A percentile compares a stretch with the other conserved stretches of the same genome.
phyloP scores from a whole-genome alignment of 306 rosid species.

The Cicer arietinum region DNA sequence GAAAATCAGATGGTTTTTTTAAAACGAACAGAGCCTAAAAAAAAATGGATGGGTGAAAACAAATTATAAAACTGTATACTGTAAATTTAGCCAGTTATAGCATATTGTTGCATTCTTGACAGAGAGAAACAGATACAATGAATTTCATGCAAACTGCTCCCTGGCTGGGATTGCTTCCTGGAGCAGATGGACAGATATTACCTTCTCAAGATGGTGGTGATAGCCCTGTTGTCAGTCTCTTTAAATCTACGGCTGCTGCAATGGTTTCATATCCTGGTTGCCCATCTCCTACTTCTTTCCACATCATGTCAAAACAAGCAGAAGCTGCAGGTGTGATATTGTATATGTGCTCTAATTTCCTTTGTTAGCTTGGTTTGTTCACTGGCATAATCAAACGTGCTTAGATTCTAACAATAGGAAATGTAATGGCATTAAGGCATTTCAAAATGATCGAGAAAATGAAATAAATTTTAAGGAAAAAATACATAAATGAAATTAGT shows the following conservation, averaged over 20 bases:
- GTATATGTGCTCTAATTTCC: slow-evolving; percentile 22
- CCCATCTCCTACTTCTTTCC: slow-evolving; percentile 75
- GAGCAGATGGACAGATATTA: slow-evolving; percentile 86
- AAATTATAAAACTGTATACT: background rate
- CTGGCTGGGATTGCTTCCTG: slow-evolving; percentile 95
- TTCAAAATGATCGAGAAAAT: slow-evolving; percentile 33
- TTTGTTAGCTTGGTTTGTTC: slow-evolving; percentile 36
- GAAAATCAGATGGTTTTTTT: background rate
- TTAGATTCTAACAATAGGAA: slow-evolving; percentile 14
- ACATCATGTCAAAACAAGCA: slow-evolving; percentile 88
- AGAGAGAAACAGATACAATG: slow-evolving; percentile 87
- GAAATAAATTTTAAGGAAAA: slow-evolving; percentile 27
- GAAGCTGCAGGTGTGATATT: slow-evolving; percentile 92
- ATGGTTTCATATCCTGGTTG: slow-evolving; percentile 74
- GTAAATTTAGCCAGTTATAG: slow-evolving; percentile 8
- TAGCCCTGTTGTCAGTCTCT: slow-evolving; percentile 91
- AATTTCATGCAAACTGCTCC: slow-evolving; percentile 98
- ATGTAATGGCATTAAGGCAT: slow-evolving; percentile 24
- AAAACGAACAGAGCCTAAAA: background rate
- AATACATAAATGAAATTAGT: slow-evolving; percentile 10
- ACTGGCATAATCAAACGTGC: slow-evolving; percentile 13
- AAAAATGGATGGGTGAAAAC: background rate
- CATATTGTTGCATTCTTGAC: slow-evolving; percentile 43
- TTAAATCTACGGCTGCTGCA: slow-evolving; percentile 80
- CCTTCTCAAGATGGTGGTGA: slow-evolving; percentile 86